phyloP scores from a whole-genome alignment of 1,139 yeast species.

The Taphrina communis region DNA sequence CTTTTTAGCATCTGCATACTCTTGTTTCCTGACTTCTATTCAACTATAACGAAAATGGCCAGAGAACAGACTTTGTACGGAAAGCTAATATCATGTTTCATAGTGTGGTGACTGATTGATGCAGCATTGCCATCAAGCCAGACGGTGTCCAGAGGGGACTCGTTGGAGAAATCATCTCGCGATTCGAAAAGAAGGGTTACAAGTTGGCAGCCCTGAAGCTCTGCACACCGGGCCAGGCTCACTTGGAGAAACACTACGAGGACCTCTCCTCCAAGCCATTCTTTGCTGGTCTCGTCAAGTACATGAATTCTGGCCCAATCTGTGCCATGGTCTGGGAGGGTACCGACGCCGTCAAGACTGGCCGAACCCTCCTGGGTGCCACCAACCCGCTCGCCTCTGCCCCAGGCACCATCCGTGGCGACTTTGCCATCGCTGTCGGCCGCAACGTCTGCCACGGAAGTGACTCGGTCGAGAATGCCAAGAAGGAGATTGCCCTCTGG shows the following conservation, averaged over 20 bases:
- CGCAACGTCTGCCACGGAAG: slow-evolving; percentile 99
- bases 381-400: slow-evolving; percentile 97
- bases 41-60: slow-evolving; percentile 18
- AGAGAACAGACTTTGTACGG: slow-evolving; percentile 39
- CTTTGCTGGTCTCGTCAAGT: slow-evolving; percentile 68
- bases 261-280: slow-evolving; percentile 39
- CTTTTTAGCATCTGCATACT: neutral
- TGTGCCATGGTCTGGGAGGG: slow-evolving; percentile 99
- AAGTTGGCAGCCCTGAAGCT: slow-evolving; percentile 96
- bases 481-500: slow-evolving; percentile 96
- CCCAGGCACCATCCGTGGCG: slow-evolving; percentile 99
- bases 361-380: slow-evolving; percentile 96
- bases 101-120: neutral
- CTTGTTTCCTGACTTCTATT: neutral
- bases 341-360: slow-evolving; percentile 98
- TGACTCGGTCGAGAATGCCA: slow-evolving; percentile 97
- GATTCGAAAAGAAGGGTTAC: slow-evolving; percentile 83
- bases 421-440: slow-evolving; percentile 89
- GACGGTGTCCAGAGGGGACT: slow-evolving; percentile 98
- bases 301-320: slow-evolving; percentile 99
- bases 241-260: slow-evolving; percentile 80
- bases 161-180: slow-evolving; percentile 82
- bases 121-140: slow-evolving; percentile 93
- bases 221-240: slow-evolving; percentile 81
- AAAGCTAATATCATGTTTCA: too few relatives aligned